Evolutionary conservation across 257 asterid genomes (phyloP).

Genomic region (Primulina tabacum): DNA sequence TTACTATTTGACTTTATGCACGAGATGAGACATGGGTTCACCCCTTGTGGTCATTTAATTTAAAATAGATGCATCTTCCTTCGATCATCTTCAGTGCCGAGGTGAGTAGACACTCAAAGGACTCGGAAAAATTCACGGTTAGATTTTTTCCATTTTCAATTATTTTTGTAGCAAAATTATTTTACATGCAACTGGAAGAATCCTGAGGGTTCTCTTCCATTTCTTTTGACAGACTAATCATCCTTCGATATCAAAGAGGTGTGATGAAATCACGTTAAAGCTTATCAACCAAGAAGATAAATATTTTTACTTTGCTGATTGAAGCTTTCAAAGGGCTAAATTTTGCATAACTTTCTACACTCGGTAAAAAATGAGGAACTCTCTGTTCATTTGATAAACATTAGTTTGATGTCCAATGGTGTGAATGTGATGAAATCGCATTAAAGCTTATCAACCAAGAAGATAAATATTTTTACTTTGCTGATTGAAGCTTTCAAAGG

Average conservation of each 20-base stretch:
- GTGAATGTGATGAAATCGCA: neutral
- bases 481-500: no score
- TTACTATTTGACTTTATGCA: neutral
- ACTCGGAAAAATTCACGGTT: neutral
- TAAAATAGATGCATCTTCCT: neutral
- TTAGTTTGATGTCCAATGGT: no score
- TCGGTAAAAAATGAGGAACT: no score
- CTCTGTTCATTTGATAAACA: no score
- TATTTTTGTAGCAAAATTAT: no score
- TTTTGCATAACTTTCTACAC: no score
- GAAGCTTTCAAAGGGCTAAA: no score
- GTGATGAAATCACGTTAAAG: neutral
- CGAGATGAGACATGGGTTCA: neutral
- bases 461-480: no score
- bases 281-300: neutral
- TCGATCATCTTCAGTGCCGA: neutral
- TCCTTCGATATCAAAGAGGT: neutral
- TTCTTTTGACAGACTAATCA: neutral
- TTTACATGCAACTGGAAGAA: slow-evolving; percentile 6
- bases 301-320: no score
- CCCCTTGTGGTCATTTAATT: neutral
- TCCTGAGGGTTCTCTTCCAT: neutral
- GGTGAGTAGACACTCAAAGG: neutral
- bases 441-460: neutral
- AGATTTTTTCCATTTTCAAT: no score